Conservation (phyloP, 2,329 filamentous ascomycete species). For the Fusarium cyanostomum region DNA sequence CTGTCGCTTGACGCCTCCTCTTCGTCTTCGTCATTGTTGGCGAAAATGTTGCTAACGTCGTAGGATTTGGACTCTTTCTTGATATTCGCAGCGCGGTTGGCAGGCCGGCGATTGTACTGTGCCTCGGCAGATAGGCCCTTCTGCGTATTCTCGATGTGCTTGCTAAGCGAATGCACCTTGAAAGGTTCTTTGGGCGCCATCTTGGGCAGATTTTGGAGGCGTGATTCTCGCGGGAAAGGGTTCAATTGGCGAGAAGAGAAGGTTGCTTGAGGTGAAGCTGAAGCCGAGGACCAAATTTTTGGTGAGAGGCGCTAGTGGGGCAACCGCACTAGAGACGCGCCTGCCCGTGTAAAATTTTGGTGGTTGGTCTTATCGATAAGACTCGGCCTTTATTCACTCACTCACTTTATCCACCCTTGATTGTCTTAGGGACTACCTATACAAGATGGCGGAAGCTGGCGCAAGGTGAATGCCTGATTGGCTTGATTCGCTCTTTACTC, state of each 20-base stretch:
- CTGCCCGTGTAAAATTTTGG: slow-evolving; percentile 25
- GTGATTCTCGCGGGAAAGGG: slow-evolving; percentile 27
- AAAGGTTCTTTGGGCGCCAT: slow-evolving; percentile 52
- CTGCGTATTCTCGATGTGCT: slow-evolving; percentile 52
- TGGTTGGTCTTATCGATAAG: slow-evolving; percentile 30
- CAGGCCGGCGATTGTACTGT: slow-evolving; percentile 46
- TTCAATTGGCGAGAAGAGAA: slow-evolving; percentile 35
- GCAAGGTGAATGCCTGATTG: not conserved
- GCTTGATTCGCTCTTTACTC: not conserved
- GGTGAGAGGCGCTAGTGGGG: slow-evolving; percentile 36
- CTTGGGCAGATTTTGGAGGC: slow-evolving; percentile 28
- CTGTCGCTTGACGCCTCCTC: slow-evolving; percentile 48
- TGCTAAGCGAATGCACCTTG: slow-evolving; percentile 50
- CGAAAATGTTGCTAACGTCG: slow-evolving; percentile 44
- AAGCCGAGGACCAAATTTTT: slow-evolving; percentile 43
- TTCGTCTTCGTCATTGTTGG: slow-evolving; percentile 45
- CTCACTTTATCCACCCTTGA: not conserved
- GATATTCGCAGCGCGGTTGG: slow-evolving; percentile 40
- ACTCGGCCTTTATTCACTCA: not conserved
- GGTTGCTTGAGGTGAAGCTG: slow-evolving; percentile 31
- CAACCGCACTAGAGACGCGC: slow-evolving; percentile 23
- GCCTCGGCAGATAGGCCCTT: slow-evolving; percentile 48
- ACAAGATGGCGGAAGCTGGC: not conserved
- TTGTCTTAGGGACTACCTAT: not conserved
- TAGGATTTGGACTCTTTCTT: slow-evolving; percentile 44